A percentile compares a stretch with the other conserved stretches of the same genome.
Conservation (phyloP, 495 filamentous ascomycete species). For the Xylaria venustula region DNA sequence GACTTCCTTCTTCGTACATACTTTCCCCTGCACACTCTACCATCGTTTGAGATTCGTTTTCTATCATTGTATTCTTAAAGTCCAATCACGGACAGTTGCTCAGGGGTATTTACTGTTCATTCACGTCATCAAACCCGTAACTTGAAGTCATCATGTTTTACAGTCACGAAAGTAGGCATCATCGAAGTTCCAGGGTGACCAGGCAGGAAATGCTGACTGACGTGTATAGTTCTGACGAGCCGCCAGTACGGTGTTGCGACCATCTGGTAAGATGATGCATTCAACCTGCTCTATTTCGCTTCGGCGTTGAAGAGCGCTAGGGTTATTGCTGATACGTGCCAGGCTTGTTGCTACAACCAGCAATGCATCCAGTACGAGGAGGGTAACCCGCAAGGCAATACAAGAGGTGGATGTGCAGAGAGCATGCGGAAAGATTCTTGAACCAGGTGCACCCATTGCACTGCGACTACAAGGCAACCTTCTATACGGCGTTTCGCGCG, state of each 20-base stretch:
- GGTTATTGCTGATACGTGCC: not conserved
- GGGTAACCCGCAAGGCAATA: constrained; percentile 83
- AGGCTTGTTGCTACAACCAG: constrained; percentile 93
- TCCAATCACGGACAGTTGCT: not conserved
- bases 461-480: constrained; percentile 88
- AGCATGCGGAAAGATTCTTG: constrained; percentile 81
- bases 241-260: constrained; percentile 90
- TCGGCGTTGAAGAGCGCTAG: not conserved
- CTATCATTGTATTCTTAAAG: too few relatives aligned
- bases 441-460: constrained; percentile 85
- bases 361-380: constrained; percentile 62
- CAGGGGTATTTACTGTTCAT: too few relatives aligned
- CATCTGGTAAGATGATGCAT: constrained; percentile 69
- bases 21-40: too few relatives aligned
- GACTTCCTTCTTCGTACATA: too few relatives aligned
- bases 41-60: too few relatives aligned
- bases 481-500: constrained; percentile 79
- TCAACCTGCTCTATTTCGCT: not conserved
- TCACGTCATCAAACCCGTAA: too few relatives aligned
- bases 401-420: constrained; percentile 81
- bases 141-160: constrained; percentile 69
- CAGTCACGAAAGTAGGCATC: constrained; percentile 76
- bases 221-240: constrained; percentile 71
- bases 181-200: not conserved
- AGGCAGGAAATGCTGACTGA: constrained; percentile 18